These are phyloP conservation scores for Pleoardoris graminearum DNA, from an alignment of 2,329 filamentous ascomycete species.

Conservation along the genomic window DNA sequence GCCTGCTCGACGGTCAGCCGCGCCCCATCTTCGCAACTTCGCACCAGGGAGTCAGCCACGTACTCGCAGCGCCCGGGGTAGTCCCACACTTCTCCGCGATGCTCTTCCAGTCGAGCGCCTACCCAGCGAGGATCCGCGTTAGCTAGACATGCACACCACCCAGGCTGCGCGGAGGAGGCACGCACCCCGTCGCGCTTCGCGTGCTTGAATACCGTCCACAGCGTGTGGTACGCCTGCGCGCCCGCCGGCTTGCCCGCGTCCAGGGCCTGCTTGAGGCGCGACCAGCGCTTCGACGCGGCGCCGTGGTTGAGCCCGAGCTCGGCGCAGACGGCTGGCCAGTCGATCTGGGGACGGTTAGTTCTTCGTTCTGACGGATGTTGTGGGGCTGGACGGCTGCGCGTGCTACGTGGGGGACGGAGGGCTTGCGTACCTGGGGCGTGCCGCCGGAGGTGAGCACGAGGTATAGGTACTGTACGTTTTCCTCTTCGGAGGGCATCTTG, in stretches of 20 bases:
- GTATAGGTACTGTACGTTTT: constrained; percentile 39
- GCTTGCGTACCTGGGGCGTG: constrained; percentile 20
- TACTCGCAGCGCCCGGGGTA: constrained; percentile 36
- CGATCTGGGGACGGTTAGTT: constrained; percentile 26
- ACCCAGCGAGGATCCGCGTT: neutral
- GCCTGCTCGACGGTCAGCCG: too few relatives aligned
- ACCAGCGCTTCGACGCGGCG: constrained; percentile 39
- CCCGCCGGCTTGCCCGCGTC: constrained; percentile 22
- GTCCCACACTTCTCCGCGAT: constrained; percentile 34
- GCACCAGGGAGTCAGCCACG: too few relatives aligned
- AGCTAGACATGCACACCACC: neutral
- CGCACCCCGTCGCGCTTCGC: constrained; percentile 25
- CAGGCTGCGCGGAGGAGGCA: neutral
- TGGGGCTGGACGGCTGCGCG: neutral
- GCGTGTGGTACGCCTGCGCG: constrained; percentile 22
- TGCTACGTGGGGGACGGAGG: neutral
- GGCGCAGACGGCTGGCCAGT: constrained; percentile 30
- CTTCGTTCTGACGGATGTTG: too few relatives aligned
- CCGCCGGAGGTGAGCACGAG: constrained; percentile 32
- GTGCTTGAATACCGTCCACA: constrained; percentile 39
- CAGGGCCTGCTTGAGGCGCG: constrained; percentile 35
- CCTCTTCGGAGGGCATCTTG: constrained; percentile 34
- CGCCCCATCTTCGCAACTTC: too few relatives aligned
- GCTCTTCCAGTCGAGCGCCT: constrained; percentile 30
- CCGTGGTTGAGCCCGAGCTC: constrained; percentile 31